Conservation (phyloP, 371 early-diverging fungal genomes). For the Entomophthora muscae region DNA sequence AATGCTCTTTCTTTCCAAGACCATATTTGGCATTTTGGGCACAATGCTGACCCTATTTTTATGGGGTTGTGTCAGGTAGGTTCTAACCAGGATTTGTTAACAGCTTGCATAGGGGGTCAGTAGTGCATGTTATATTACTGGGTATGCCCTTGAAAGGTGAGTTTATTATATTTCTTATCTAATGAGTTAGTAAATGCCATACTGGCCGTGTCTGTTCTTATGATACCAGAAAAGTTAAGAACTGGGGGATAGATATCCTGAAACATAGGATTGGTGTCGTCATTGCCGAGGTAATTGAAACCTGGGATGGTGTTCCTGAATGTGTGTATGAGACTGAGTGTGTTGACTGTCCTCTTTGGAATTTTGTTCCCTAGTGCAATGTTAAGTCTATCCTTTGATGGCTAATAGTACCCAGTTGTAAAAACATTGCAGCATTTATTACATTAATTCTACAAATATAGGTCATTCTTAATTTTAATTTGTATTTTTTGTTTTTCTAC, state of each 20-base stretch:
- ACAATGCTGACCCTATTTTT: conserved; percentile 85
- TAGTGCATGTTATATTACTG: conserved; percentile 70
- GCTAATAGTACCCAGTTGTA: too few species aligned
- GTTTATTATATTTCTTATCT: not conserved
- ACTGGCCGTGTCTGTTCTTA: conserved; percentile 38
- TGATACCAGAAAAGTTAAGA: conserved; percentile 42
- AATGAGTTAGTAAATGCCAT: conserved; percentile 27
- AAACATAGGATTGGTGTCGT: conserved; percentile 61
- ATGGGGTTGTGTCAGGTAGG: conserved; percentile 65
- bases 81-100: not conserved
- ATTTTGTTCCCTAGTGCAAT: too few species aligned
- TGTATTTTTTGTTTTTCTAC: too few species aligned
- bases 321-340: conserved; percentile 14
- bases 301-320: conserved; percentile 31
- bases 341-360: conserved; percentile 4
- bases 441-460: too few species aligned
- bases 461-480: too few species aligned
- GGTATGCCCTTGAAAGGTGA: conserved; percentile 72
- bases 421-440: too few species aligned
- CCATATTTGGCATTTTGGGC: conserved; percentile 87
- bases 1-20: conserved; percentile 27
- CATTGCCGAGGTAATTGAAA: conserved; percentile 55
- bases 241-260: conserved; percentile 55
- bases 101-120: conserved; percentile 30
- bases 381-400: too few species aligned